A percentile compares a stretch with the other conserved stretches of the same genome.
Conservation (phyloP, 345 rosid genomes). For the Limnanthes douglasii region DNA sequence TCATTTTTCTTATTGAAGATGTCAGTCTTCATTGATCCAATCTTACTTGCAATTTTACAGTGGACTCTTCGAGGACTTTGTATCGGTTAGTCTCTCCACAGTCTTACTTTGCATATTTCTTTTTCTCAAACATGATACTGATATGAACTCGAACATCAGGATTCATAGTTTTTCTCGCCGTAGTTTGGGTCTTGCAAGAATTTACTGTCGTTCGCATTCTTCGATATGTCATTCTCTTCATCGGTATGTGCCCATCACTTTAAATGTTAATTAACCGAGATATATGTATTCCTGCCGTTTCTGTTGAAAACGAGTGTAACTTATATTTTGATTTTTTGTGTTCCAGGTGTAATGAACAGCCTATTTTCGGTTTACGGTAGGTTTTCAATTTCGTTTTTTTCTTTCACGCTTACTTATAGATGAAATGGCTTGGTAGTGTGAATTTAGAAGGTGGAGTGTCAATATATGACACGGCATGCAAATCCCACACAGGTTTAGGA, state of each 20-base stretch:
- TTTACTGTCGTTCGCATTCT: constrained; percentile 52
- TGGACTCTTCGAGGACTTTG: constrained; percentile 96
- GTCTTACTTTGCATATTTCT: background rate
- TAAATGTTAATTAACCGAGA: constrained; percentile 1
- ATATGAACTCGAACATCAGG: constrained; percentile 25
- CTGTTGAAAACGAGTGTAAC: background rate
- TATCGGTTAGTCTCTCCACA: constrained; percentile 38
- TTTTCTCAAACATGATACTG: background rate
- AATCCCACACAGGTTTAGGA: too few relatives aligned
- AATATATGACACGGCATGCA: too few relatives aligned
- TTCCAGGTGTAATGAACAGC: constrained; percentile 95
- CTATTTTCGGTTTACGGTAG: constrained; percentile 92
- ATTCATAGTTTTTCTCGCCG: constrained; percentile 66
- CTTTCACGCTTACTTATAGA: background rate
- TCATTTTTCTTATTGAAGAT: constrained; percentile 2
- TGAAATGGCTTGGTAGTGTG: constrained; percentile 1
- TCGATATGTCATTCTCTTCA: constrained; percentile 86
- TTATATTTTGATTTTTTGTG: constrained; percentile 7
- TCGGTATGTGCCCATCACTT: constrained; percentile 32
- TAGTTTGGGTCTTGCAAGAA: constrained; percentile 91
- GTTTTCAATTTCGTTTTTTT: constrained; percentile 1
- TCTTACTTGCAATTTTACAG: constrained; percentile 19
- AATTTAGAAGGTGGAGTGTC: background rate
- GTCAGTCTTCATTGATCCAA: constrained; percentile 2
- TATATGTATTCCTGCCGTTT: background rate